A percentile compares a stretch with the other conserved stretches of the same genome.
Evolutionary conservation across 192 early-diverging fungal genomes (phyloP).

Genomic region (Podila horticola): DNA sequence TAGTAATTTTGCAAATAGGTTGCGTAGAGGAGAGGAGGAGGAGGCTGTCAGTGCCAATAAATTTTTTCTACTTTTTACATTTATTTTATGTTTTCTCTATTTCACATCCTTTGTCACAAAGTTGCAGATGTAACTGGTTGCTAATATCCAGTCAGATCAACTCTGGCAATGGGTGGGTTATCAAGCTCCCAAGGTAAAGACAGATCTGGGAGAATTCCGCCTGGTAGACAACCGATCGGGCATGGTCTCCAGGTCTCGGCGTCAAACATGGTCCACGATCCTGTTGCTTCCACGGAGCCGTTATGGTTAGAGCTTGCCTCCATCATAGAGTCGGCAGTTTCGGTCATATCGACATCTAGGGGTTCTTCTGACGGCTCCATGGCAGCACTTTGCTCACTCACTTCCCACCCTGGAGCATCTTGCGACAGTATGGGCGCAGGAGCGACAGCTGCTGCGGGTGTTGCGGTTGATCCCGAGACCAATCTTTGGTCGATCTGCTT

Average conservation of each 20-base stretch:
- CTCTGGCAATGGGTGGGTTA: constrained; percentile 34
- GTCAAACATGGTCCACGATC: constrained; percentile 28
- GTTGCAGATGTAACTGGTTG: not conserved
- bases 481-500: constrained; percentile 41
- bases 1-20: constrained; percentile 1
- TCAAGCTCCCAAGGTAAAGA: constrained; percentile 41
- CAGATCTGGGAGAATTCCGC: constrained; percentile 43
- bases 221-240: constrained; percentile 43
- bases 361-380: no score
- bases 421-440: no score
- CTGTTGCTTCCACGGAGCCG: not conserved
- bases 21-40: not conserved
- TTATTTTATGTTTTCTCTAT: not conserved
- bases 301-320: not conserved
- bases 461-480: constrained; percentile 4
- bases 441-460: no score
- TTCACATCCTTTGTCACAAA: no score
- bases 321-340: not conserved
- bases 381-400: no score
- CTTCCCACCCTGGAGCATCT: no score
- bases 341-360: not conserved
- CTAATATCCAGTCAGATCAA: constrained; percentile 2
- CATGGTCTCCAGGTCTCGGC: constrained; percentile 34
- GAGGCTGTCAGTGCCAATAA: constrained; percentile 1
- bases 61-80: constrained; percentile 3